phyloP scores from a whole-genome alignment of 2,329 filamentous ascomycete genomes.

The Fusarium musae region DNA sequence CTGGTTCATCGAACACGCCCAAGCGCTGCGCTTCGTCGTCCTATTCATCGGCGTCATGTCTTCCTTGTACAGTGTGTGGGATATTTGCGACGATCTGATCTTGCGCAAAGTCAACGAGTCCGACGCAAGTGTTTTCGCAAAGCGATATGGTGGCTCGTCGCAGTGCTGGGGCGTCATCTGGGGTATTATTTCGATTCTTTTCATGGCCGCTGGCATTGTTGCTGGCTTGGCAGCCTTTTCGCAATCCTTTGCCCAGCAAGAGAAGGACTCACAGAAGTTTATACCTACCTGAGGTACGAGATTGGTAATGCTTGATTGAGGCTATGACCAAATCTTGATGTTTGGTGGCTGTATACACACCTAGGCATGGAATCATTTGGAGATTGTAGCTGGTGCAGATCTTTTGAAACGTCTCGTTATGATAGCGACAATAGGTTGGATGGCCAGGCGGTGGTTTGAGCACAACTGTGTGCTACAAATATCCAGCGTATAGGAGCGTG shows the following conservation, averaged over 20 bases:
- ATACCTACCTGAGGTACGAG: conserved; percentile 59
- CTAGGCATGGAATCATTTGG: neutral
- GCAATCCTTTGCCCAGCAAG: conserved; percentile 74
- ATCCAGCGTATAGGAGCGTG: neutral
- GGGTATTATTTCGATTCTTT: conserved; percentile 75
- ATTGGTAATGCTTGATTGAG: neutral
- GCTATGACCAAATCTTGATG: neutral
- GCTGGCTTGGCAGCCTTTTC: conserved; percentile 81
- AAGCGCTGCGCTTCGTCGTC: conserved; percentile 78
- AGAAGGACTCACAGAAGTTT: conserved; percentile 74
- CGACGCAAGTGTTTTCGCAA: conserved; percentile 81
- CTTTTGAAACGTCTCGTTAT: conserved; percentile 14
- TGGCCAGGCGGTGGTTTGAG: neutral
- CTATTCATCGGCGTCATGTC: conserved; percentile 88
- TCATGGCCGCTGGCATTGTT: conserved; percentile 80
- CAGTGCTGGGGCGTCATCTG: conserved; percentile 85
- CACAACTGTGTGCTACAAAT: conserved; percentile 7
- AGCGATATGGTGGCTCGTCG: conserved; percentile 81
- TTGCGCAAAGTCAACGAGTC: conserved; percentile 83
- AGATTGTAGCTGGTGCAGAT: neutral
- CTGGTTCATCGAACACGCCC: conserved; percentile 83
- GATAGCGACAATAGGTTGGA: conserved; percentile 27
- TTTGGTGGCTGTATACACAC: neutral
- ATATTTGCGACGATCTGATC: conserved; percentile 86
- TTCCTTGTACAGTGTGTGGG: conserved; percentile 83